Base-by-base conservation (phyloP, 129 eudicot species). In the Escallonia herrerae region DNA sequence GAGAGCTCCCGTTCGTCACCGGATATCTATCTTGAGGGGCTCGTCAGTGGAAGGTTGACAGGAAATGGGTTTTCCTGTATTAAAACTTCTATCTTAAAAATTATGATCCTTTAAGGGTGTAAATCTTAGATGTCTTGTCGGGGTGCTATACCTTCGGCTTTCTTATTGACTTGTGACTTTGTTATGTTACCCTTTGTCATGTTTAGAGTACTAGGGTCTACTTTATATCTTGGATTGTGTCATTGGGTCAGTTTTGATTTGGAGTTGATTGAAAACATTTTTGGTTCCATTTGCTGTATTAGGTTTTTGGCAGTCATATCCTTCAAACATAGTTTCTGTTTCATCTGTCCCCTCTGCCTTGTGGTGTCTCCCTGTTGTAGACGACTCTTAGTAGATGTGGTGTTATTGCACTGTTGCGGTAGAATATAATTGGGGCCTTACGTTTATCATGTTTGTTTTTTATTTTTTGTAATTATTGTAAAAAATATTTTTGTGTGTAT, bases 231-330 rank as follows among this genome's bases (percentile, higher is more conserved):
- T 48, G 70, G 55, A 65, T 76, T 58, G 74, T 62, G 74, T 64
- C 57, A 13, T 70, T 67, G 58, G 66, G 63, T 76, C 83, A 80
- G 69, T 84, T 84, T 84, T 84, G 81, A 58, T 51, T 72, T 77
- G 74, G 65, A 63, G 66, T 71, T 66, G 3, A 8, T 71, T 49
- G 2, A 39, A 15, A 72, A 68, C 55, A 38, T 55, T 67, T 78
- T 78, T 22, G 33, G 33, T 22, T 22, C 33, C 33, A 22, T 22
- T 22, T 22, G 33, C 33, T 22, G 33, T 0, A 22, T 22, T 22
- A 22, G 33, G 33, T 22, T 22, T 22, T 1, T 22, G 33, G 33
- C n/a, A n/a, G n/a, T n/a, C n/a, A n/a, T n/a, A n/a, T n/a, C n/a
- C n/a, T n/a, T n/a, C n/a, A n/a, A n/a, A n/a, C n/a, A n/a, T n/a